Percentiles rank a stretch among this genome's conserved stretches.
These are phyloP conservation scores for Lithospermum erythrorhizon DNA, from an alignment of 257 asterid species.

Conservation along the genomic window DNA sequence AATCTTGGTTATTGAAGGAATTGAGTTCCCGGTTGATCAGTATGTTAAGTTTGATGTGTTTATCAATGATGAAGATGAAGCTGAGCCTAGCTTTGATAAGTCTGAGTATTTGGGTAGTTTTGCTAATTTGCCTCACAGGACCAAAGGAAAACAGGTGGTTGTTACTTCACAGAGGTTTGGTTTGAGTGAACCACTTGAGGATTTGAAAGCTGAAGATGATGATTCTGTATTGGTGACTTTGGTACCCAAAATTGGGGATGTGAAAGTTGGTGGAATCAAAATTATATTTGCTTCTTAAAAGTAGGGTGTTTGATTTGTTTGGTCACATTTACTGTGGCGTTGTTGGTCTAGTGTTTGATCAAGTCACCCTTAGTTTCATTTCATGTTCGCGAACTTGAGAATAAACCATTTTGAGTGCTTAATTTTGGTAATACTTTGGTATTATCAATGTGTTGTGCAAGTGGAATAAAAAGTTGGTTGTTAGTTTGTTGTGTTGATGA, in stretches of 20 bases:
- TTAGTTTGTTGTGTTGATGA: too few relatives aligned
- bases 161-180: slow-evolving; percentile 41
- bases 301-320: not conserved
- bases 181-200: slow-evolving; percentile 49
- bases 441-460: too few relatives aligned
- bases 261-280: slow-evolving; percentile 24
- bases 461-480: too few relatives aligned
- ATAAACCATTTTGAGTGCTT: not conserved
- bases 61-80: slow-evolving; percentile 52
- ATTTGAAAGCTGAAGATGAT: slow-evolving; percentile 53
- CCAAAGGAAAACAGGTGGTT: slow-evolving; percentile 28
- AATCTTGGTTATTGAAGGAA: slow-evolving; percentile 34
- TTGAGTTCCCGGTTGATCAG: slow-evolving; percentile 35
- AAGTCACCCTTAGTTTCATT: not conserved
- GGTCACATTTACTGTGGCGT: not conserved
- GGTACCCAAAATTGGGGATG: slow-evolving; percentile 42
- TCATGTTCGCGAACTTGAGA: not conserved
- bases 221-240: slow-evolving; percentile 53
- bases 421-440: too few relatives aligned
- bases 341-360: not conserved
- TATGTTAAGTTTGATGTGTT: slow-evolving; percentile 53
- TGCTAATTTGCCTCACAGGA: slow-evolving; percentile 57
- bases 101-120: slow-evolving; percentile 64
- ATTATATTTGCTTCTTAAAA: slow-evolving; percentile 20
- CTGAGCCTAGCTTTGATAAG: slow-evolving; percentile 24